These are phyloP conservation scores for Ceratocystis huliohia DNA, from an alignment of 2,329 filamentous ascomycete genomes.

Conservation along the genomic window DNA sequence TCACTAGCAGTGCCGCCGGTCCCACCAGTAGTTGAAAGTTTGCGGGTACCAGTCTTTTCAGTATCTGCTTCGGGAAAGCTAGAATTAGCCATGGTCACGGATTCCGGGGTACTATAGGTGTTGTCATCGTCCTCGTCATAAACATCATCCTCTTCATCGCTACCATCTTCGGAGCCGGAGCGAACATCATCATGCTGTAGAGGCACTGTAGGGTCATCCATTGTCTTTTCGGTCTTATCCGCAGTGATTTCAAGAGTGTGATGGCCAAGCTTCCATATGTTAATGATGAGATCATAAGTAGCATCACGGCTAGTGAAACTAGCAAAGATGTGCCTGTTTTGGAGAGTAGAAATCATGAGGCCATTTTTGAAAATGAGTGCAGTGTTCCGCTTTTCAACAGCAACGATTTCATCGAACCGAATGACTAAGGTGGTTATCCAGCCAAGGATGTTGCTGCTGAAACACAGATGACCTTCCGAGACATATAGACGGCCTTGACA, in stretches of 20 bases:
- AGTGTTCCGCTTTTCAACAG: constrained; percentile 92
- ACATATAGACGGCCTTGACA: constrained; percentile 89
- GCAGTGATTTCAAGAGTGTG: constrained; percentile 83
- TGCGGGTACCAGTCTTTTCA: constrained; percentile 55
- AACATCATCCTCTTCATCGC: constrained; percentile 53
- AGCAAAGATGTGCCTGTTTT: constrained; percentile 90
- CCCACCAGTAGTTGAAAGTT: constrained; percentile 46
- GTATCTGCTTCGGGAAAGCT: constrained; percentile 35
- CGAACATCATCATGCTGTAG: constrained; percentile 34
- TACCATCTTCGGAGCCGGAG: constrained; percentile 49
- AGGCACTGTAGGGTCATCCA: constrained; percentile 30
- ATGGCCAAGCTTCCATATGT: constrained; percentile 96
- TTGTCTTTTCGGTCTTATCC: constrained; percentile 81
- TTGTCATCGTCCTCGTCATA: constrained; percentile 71
- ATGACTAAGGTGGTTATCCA: constrained; percentile 97
- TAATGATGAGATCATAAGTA: constrained; percentile 92
- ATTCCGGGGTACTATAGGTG: constrained; percentile 29
- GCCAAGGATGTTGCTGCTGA: constrained; percentile 96
- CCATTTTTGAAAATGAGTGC: constrained; percentile 94
- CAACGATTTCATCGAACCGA: constrained; percentile 94
- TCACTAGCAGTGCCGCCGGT: constrained; percentile 30
- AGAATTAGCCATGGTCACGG: constrained; percentile 29
- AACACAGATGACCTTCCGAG: constrained; percentile 93
- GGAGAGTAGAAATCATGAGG: constrained; percentile 88
- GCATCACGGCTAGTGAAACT: constrained; percentile 90